Evolutionary conservation across 2,329 filamentous ascomycete genomes (phyloP), one percentile per base, ranked within the genome.

Genomic region (Celoporthe dispersa): DNA sequence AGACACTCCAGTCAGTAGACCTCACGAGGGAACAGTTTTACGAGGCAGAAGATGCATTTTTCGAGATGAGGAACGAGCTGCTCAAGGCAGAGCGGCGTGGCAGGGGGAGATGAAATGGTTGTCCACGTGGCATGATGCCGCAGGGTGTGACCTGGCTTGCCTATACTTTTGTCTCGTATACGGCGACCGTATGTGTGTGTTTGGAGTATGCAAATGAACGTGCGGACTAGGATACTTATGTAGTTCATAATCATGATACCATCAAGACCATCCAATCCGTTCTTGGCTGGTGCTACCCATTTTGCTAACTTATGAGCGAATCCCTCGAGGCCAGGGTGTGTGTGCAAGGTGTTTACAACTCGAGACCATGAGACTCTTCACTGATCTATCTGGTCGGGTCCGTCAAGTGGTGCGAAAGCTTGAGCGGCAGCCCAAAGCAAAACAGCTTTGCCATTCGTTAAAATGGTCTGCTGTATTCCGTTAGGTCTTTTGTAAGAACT

Each of bases 11-110:
- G 67, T 81, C 81, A 37, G 84, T 89, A 31, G 83, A 86, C 22
- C 80, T 97, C 57, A 88, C 88, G 22, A 85, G 88, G 14, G 84
- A 87, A 14, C 89, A 93, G 71, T 87, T 94, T 67, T 86, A 90
- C 70, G 85, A 91, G 77, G 85, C 96, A 73, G 93, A 96, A 76
- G 91, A 94, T 77, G 82, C 93, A 75, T 84, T 96, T 77, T 93
- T 94, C 82, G 91, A 95, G 78, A 88, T 95, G 73, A 91, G 92
- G 78, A 85, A 87, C 73, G 89, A 92, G 78, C 85, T 94, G 66
- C 92, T 92, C 78, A 88, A 90, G 68, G 93, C 92, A 22, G 90
- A 90, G 75, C 83, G 83, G 75, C 85, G 91, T 72, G 85, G 87
- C 51, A 79, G 85, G 70, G 73, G 81, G 70, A 73, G 81, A 64